Base-by-base conservation (phyloP, 108 stramenopile genomes). In the Epipyxis sp. region DNA sequence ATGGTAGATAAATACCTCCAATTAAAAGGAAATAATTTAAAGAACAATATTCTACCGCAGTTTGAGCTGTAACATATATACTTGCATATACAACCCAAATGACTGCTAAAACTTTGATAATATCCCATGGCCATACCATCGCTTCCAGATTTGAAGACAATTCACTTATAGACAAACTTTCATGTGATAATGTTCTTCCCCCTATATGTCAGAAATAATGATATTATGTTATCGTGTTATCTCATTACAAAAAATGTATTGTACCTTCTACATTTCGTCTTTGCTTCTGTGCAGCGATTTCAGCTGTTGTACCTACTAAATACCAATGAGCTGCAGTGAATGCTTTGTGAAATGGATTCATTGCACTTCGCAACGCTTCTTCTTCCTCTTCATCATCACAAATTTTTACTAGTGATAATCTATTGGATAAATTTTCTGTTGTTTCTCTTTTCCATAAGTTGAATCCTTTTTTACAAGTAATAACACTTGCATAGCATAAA, bases 1-100 rank as follows among this genome's bases (percentile, higher is more conserved):
- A 42, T 6, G 42, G 41, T 30, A 42, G 71, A 74, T 74, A 74
- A 6, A 74, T 74, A 42, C 41, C 16, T 10, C 13, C 71, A 10
- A 74, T 6, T 6, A 74, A 27, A 27, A 57, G 3, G 34, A 13
- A 74, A 57, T 74, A 74, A 13, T 10, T 39, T 42, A 20, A 30
- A 27, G 71, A 74, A 42, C 71, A 74, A 29, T 13, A 27, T 6
- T 3, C 27, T 43, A 42, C 6, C 3, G 71, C 42, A 57, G 34
- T 3, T 65, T 74, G 71, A 13, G 43, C 6, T 37, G 43, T 46
- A 32, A 74, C 43, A 42, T 43, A 54, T 6, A 74, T 39, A 6
- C 41, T 35, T 3, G 34, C 71, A 37, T 46, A 74, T 6, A 42
- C 10, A 10, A 46, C 3, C 71, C 71, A 74, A 25, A 37, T 46